Base-by-base conservation (phyloP, 1,284 basidiomycete genomes). In the Ceratobasidium sp. region DNA sequence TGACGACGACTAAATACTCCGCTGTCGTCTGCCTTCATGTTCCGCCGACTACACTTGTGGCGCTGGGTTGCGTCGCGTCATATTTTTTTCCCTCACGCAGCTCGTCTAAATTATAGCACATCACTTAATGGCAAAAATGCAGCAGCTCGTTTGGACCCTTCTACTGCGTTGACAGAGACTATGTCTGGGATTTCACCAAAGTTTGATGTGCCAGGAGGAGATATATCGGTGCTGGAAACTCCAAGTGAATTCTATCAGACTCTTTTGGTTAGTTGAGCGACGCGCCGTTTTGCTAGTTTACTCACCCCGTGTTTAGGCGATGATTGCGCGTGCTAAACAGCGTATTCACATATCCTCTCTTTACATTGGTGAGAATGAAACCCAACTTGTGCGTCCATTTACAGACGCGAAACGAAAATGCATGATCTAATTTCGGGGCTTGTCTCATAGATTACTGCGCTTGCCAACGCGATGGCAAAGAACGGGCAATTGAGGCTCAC, bases 271-370 rank as follows among this genome's bases (percentile, higher is more conserved):
- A 66, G 80, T 77, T 23, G 2, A 4, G 55, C 18, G 46, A 8
- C 28, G 32, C 18, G 21, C 18, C 23, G 18, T 63, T 26, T 61
- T 57, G 54, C 71, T 30, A 41, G 57, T 50, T 49, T 66, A 23
- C 43, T 44, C 13, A 62, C 32, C 18, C 43, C 46, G 35, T 32
- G 23, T 47, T 32, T 76, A 95, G 94, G 84, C 87, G 72, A 90
- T 94, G 85, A 89, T 98, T 70, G 82, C 83, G 57, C 82, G 86
- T 44, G 95, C 96, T 1, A 87, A 88, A 75, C 82, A 83, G 72
- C 87, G 94, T 72, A 89, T 98, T 78, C 92, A 96, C 79, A 87
- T 98, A 57, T 96, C 95, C 0, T 95, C 93, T 11, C 81, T 95
- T 35, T 95, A 95, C 79, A 89, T 95, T 62, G 92, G 92, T 28